A percentile compares a stretch with the other conserved stretches of the same genome.
Evolutionary conservation across 257 asterid genomes (phyloP).

Genomic region (Fraxinus quadrangulata): DNA sequence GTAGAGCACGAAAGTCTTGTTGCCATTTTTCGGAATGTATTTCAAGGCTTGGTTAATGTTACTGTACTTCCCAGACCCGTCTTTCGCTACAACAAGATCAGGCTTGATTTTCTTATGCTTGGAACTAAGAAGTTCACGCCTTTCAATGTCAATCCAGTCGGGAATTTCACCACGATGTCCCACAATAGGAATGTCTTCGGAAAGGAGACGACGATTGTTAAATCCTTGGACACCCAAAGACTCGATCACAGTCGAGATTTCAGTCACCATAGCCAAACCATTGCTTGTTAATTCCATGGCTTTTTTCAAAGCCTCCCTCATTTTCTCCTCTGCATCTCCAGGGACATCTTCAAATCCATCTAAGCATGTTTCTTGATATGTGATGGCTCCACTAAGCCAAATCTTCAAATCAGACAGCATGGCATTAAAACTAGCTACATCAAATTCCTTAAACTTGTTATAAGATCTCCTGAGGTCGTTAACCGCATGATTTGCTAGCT

Average conservation of each 20-base stretch:
- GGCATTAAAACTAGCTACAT: neutral
- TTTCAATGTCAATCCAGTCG: slow-evolving; percentile 24
- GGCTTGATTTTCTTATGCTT: slow-evolving; percentile 20
- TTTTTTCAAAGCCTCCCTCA: slow-evolving; percentile 22
- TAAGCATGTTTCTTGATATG: slow-evolving; percentile 41
- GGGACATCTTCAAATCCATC: slow-evolving; percentile 30
- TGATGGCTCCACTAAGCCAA: slow-evolving; percentile 46
- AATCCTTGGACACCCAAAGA: neutral
- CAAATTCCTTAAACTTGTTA: slow-evolving; percentile 13
- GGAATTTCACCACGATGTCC: slow-evolving; percentile 8
- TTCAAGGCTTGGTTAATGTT: slow-evolving; percentile 56
- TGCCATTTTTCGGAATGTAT: slow-evolving; percentile 33
- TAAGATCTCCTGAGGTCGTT: slow-evolving; percentile 27
- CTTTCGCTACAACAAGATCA: slow-evolving; percentile 59
- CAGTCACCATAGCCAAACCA: slow-evolving; percentile 35
- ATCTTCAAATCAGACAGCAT: slow-evolving; percentile 34
- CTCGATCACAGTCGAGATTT: slow-evolving; percentile 14
- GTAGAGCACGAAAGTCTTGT: slow-evolving; percentile 42
- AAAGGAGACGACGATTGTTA: neutral
- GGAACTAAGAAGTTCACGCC: slow-evolving; percentile 39
- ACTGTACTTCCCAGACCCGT: slow-evolving; percentile 53
- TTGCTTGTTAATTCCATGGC: slow-evolving; percentile 36
- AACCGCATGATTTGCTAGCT: slow-evolving; percentile 34
- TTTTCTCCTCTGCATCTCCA: slow-evolving; percentile 6
- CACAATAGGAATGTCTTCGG: neutral